These are phyloP conservation scores for Pseudogymnoascus sp. DNA, from an alignment of 2,329 filamentous ascomycete genomes.

Conservation along the genomic window DNA sequence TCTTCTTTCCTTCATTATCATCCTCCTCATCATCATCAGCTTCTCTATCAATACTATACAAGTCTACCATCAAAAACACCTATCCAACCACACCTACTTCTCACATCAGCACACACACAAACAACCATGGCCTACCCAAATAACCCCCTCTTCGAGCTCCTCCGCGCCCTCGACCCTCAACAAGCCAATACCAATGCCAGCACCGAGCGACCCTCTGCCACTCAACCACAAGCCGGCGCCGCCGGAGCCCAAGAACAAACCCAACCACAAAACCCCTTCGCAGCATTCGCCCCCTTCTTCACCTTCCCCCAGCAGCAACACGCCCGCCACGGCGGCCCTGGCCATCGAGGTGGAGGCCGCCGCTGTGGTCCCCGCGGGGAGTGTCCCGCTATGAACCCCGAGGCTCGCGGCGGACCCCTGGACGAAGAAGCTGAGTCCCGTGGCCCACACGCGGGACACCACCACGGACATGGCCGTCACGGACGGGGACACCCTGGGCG, in stretches of 20 bases:
- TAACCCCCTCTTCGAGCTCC: background rate
- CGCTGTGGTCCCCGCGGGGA: background rate
- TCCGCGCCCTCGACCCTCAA: background rate
- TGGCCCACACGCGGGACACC: background rate
- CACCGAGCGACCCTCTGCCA: background rate
- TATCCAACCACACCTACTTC: background rate
- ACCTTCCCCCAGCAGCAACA: background rate
- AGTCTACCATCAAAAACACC: background rate
- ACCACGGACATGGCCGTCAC: background rate
- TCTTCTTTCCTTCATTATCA: constrained; percentile 6
- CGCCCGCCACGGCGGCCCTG: background rate
- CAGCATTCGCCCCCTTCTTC: background rate
- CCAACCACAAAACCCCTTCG: background rate
- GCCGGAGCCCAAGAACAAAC: background rate
- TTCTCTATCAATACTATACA: background rate
- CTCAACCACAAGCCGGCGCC: background rate
- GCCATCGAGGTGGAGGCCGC: background rate
- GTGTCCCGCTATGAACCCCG: background rate
- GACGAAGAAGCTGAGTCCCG: background rate
- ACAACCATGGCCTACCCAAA: constrained; percentile 1
- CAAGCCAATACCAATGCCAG: background rate
- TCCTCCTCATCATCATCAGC: background rate
- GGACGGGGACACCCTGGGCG: constrained; percentile 13
- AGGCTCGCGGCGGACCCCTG: background rate
- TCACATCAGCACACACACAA: background rate